Conservation (phyloP, 805 yeast genomes). For the Cyberlindnera veronae region DNA sequence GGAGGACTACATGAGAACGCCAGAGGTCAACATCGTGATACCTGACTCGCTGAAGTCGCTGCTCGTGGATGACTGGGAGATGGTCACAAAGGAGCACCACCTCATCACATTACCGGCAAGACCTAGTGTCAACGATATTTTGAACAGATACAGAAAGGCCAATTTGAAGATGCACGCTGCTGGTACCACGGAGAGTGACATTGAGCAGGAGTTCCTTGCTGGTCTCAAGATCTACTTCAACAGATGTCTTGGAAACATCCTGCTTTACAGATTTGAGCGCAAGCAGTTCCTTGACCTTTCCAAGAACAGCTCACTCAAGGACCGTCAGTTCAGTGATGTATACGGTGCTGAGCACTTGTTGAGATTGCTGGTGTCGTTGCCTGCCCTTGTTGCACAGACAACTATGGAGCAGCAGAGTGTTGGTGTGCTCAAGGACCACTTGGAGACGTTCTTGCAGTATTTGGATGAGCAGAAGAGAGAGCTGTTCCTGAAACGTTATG, state of each 20-base stretch:
- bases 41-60: conserved; percentile 66
- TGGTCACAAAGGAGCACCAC: conserved; percentile 74
- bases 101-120: conserved; percentile 62
- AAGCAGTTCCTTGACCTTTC: conserved; percentile 61
- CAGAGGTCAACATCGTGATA: conserved; percentile 50
- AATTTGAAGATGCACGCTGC: conserved; percentile 28
- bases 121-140: conserved; percentile 49
- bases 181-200: conserved; percentile 38
- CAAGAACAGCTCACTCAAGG: conserved; percentile 32
- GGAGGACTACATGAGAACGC: conserved; percentile 24
- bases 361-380: conserved; percentile 72
- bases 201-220: conserved; percentile 59
- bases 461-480: conserved; percentile 41
- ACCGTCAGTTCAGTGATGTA: conserved; percentile 39
- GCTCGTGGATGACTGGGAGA: conserved; percentile 93
- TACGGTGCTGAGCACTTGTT: conserved; percentile 85
- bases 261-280: conserved; percentile 75
- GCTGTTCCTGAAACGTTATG: conserved; percentile 40
- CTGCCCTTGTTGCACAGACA: conserved; percentile 77
- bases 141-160: conserved; percentile 46
- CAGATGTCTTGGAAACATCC: conserved; percentile 60
- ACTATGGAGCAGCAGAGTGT: conserved; percentile 77
- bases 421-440: conserved; percentile 47
- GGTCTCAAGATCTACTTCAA: conserved; percentile 78
- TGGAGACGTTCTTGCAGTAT: conserved; percentile 52